Evolutionary conservation across 2,329 filamentous ascomycete species (phyloP).

Genomic region (Periconia sp.): DNA sequence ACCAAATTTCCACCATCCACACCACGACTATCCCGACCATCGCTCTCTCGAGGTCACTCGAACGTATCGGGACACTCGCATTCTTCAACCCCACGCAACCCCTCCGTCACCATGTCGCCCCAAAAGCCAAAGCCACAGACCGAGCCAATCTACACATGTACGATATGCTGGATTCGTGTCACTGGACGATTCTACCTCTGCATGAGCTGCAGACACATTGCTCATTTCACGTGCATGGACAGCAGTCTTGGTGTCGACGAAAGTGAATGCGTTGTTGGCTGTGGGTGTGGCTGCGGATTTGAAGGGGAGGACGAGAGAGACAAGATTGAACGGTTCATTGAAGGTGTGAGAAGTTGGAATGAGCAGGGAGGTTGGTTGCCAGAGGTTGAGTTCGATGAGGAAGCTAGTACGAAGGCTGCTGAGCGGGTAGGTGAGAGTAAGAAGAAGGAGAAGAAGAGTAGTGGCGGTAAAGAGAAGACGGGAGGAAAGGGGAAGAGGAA

Average conservation of each 20-base stretch:
- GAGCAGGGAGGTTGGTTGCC: slow-evolving; percentile 27
- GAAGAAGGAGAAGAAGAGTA: slow-evolving; percentile 15
- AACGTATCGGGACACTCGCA: slow-evolving; percentile 27
- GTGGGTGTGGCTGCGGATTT: slow-evolving; percentile 32
- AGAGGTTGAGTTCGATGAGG: slow-evolving; percentile 17
- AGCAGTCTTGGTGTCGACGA: slow-evolving; percentile 25
- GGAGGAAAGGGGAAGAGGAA: slow-evolving; percentile 28
- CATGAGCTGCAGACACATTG: slow-evolving; percentile 39
- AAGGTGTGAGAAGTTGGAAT: slow-evolving; percentile 31
- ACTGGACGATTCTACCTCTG: slow-evolving; percentile 39
- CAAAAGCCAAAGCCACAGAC: slow-evolving; percentile 10
- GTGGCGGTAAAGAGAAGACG: slow-evolving; percentile 6
- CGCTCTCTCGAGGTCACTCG: slow-evolving; percentile 28
- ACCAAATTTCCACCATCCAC: slow-evolving; percentile 12
- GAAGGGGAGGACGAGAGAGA: slow-evolving; percentile 27
- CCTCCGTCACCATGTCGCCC: slow-evolving; percentile 7
- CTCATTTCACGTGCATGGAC: slow-evolving; percentile 42
- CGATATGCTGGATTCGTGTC: slow-evolving; percentile 43
- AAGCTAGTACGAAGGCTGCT: slow-evolving; percentile 20
- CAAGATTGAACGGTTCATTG: slow-evolving; percentile 32
- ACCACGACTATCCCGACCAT: slow-evolving; percentile 18
- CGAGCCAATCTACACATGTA: slow-evolving; percentile 35
- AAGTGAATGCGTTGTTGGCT: slow-evolving; percentile 34
- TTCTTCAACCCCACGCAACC: slow-evolving; percentile 12
- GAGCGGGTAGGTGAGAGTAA: neutral